Evolutionary conservation across 371 early-diverging fungal genomes (phyloP), one percentile per base, ranked within the genome.

Genomic region (Capillidium heterosporum): DNA sequence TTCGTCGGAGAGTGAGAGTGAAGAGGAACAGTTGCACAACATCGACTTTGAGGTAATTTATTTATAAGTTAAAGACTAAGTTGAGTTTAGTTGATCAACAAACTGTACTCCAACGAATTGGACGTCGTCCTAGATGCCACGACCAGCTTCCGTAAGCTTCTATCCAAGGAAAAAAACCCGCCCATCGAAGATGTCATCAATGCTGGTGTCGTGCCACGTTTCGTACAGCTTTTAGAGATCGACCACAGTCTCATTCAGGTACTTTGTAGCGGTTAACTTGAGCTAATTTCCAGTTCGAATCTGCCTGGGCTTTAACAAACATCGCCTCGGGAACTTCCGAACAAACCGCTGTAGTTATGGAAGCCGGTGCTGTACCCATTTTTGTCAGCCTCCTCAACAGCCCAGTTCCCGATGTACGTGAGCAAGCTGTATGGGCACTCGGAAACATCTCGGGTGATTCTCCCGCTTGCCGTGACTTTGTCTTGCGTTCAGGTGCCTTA

Each of bases 391-490:
- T 99, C 53, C 73, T 99, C 35, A 70, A 80, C 60, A 90, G 90
- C 56, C 74, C 74, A 28, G 84, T 82, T 57, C 71, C 82, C 32
- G 95, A 92, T 69, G 93, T 99, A 32, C 86, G 88, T 60, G 99
- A 99, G 73, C 99, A 87, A 81, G 95, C 95, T 53, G 97, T 98
- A 41, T 99, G 99, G 99, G 99, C 99, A 11, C 78, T 99, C 41
- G 99, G 99, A 60, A 99, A 99, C 75, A 99, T 99, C 76, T 96
- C 99, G 41, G 99, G 99, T 56, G 99, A 99, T 76, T 85, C 87
- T 62, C 86, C 99, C 53, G 66, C 67, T 10, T 93, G 91, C 69
- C 85, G 99, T 57, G 96, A 99, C 70, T 81, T 73, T 67, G 95
- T 98, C 19, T 76, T 99, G 44, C 68, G 81, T 3, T 70, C 71